Conservation (phyloP, 2,329 filamentous ascomycete genomes). For the Cladosporium sp. region DNA sequence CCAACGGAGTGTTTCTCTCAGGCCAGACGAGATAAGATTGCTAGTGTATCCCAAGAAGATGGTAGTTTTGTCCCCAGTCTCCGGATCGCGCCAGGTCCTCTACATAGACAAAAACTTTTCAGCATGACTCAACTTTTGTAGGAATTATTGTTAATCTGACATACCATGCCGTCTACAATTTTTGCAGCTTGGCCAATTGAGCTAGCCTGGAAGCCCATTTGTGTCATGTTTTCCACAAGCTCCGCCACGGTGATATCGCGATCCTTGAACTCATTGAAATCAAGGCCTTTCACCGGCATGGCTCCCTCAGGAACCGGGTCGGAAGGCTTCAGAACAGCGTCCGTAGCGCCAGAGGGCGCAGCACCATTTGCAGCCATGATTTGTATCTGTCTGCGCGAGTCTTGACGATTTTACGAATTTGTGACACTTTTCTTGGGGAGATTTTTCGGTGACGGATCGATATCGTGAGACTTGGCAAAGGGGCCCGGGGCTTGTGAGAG, state of each 20-base stretch:
- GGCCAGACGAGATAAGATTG: conserved; percentile 92
- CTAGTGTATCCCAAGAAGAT: conserved; percentile 98
- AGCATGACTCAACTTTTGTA: background rate
- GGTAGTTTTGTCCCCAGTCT: conserved; percentile 74
- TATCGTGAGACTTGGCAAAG: conserved; percentile 6
- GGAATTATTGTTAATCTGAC: conserved; percentile 20
- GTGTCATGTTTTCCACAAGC: conserved; percentile 71
- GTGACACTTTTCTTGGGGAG: conserved; percentile 1
- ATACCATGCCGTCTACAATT: conserved; percentile 94
- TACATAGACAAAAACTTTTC: conserved; percentile 17
- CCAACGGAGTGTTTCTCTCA: conserved; percentile 86
- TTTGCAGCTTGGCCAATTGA: conserved; percentile 80
- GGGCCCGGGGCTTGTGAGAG: background rate
- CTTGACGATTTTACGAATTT: background rate
- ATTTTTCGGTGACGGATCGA: background rate
- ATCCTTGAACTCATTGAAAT: conserved; percentile 77
- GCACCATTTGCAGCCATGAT: conserved; percentile 29
- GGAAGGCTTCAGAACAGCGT: conserved; percentile 81
- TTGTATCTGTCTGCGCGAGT: background rate
- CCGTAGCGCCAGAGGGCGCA: conserved; percentile 50
- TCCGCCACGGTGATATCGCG: conserved; percentile 79
- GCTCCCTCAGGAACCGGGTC: conserved; percentile 73
- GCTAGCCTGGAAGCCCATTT: conserved; percentile 80
- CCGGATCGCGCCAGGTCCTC: conserved; percentile 74
- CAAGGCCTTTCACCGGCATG: conserved; percentile 81